Base-by-base conservation (phyloP, 1,284 basidiomycete species). In the Rhodotorula sp. region DNA sequence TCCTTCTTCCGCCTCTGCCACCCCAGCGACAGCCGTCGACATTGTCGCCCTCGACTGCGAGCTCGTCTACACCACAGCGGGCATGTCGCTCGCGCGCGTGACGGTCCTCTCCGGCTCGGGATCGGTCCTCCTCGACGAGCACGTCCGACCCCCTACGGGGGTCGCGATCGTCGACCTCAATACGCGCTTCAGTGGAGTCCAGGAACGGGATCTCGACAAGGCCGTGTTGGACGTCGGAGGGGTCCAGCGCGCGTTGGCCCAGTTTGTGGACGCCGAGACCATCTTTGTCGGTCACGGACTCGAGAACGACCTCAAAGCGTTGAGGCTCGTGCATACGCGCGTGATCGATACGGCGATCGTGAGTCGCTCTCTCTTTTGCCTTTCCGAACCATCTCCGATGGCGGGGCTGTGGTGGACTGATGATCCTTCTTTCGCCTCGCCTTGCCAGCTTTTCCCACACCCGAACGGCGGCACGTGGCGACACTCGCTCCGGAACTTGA, bases 41-140 rank as follows among this genome's bases (percentile, higher is more conserved):
- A 51, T 80, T 20, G 91, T 89, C 10, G 91, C 90, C 0, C 83
- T 96, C 64, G 93, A 96, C 81, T 95, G 85, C 80, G 94, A 97
- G 81, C 93, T 97, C 91, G 86, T 95, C 39, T 93, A 92, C 82
- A 91, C 92, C 0, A 94, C 93, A 0, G 90, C 90, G 8, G 94
- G 94, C 0, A 87, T 92, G 84, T 87, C 89, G 34, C 87, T 95
- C 12, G 94, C 92, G 6, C 87, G 94, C 10, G 88, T 95, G 1
- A 95, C 93, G 0, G 86, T 94, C 6, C 87, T 97, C 2, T 90
- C 94, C 78, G 88, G 88, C 14, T 81, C 85, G 1, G 93, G 92
- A 0, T 82, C 83, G 29, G 83, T 87, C 66, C 85, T 96, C 1
- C 89, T 94, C 65, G 94, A 97, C 80, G 87, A 95, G 80, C 82